Conservation (phyloP, 1,284 basidiomycete genomes). For the Rhizopogon parksii region DNA sequence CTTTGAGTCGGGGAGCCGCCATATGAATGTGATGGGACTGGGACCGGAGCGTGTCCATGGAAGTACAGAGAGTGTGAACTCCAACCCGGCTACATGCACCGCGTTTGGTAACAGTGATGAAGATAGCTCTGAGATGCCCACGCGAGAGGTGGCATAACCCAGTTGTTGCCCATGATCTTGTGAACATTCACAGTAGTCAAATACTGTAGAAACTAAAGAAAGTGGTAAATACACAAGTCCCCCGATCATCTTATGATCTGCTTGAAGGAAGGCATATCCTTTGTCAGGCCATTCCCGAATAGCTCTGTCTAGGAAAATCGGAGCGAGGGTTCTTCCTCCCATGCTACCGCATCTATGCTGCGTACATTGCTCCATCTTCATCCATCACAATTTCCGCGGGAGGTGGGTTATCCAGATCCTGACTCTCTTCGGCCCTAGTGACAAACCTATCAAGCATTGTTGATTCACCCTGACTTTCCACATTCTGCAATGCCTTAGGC, state of each 20-base stretch:
- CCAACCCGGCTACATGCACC: not conserved
- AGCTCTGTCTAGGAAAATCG: not conserved
- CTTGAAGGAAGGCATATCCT: not conserved
- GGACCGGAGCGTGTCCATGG: not conserved
- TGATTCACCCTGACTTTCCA: conserved; percentile 18
- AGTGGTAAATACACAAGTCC: too few relatives aligned
- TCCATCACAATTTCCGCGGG: conserved; percentile 21
- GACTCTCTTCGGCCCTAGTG: conserved; percentile 18
- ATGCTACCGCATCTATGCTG: conserved; percentile 13
- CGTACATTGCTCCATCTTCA: conserved; percentile 30
- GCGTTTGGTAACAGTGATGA: not conserved
- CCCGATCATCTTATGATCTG: not conserved
- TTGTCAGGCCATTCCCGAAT: not conserved
- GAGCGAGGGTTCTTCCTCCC: not conserved
- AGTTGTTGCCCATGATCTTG: not conserved
- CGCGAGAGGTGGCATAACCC: not conserved
- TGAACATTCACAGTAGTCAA: not conserved
- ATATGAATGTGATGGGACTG: too few relatives aligned
- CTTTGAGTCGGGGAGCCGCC: not conserved
- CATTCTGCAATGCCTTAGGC: conserved; percentile 26
- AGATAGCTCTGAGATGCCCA: not conserved
- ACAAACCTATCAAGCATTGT: conserved; percentile 45
- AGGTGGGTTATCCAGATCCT: conserved; percentile 9
- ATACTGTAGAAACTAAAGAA: not conserved
- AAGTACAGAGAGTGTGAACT: not conserved